These are phyloP conservation scores for Phytopythium sindhum DNA, from an alignment of 352 stramenopile species.

Conservation along the genomic window DNA sequence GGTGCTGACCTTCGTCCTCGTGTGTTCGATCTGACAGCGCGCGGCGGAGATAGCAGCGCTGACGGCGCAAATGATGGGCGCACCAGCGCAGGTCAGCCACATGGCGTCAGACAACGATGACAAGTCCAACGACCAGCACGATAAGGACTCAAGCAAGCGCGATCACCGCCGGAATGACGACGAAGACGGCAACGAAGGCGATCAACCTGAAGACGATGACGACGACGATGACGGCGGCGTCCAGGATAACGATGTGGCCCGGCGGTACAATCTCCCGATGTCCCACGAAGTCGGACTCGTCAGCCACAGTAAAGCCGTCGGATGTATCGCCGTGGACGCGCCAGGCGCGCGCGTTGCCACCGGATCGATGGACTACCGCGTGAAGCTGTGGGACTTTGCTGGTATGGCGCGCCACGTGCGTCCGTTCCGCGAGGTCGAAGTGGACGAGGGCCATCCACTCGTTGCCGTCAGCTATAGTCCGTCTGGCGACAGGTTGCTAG, in stretches of 20 bases:
- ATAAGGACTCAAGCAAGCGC: background rate
- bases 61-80: slow-evolving; percentile 71
- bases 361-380: slow-evolving; percentile 80
- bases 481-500: slow-evolving; percentile 69
- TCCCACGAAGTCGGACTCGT: slow-evolving; percentile 62
- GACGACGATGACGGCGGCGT: slow-evolving; percentile 36
- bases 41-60: slow-evolving; percentile 67
- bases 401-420: slow-evolving; percentile 80
- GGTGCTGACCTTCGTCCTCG: background rate
- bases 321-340: slow-evolving; percentile 66
- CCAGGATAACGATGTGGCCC: slow-evolving; percentile 44
- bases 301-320: slow-evolving; percentile 56
- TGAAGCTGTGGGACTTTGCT: slow-evolving; percentile 87
- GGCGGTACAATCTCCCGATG: slow-evolving; percentile 68
- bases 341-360: slow-evolving; percentile 68
- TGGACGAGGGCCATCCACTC: slow-evolving; percentile 76
- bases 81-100: slow-evolving; percentile 15
- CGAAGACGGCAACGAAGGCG: slow-evolving; percentile 14
- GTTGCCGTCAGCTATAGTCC: slow-evolving; percentile 80
- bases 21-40: slow-evolving; percentile 20
- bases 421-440: slow-evolving; percentile 76
- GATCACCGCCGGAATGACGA: slow-evolving; percentile 1
- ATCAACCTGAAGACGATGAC: slow-evolving; percentile 5
- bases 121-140: background rate
- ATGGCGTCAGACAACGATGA: background rate